phyloP scores from a whole-genome alignment of 2,329 filamentous ascomycete genomes.

The Fusarium subtropicale region DNA sequence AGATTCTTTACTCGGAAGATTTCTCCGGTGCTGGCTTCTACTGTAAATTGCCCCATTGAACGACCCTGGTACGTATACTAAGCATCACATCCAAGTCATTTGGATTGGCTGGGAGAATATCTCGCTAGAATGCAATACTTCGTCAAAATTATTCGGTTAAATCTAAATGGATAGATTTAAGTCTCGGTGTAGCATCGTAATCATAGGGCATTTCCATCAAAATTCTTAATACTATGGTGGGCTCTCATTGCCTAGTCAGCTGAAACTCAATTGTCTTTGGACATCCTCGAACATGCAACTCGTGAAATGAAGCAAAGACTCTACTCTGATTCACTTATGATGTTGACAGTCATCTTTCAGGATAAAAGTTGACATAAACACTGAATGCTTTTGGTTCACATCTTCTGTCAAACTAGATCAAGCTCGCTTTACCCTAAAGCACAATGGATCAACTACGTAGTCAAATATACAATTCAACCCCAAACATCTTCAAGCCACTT shows the following conservation, averaged over 20 bases:
- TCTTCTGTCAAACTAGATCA: not conserved
- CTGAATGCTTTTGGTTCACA: not conserved
- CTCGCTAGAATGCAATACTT: not conserved
- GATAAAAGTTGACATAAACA: not conserved
- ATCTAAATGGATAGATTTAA: not conserved
- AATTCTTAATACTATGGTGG: not conserved
- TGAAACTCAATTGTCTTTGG: too few species aligned
- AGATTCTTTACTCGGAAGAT: constrained; percentile 5
- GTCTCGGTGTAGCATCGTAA: not conserved
- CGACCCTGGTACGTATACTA: not conserved
- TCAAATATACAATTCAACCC: constrained; percentile 49
- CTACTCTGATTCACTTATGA: too few species aligned
- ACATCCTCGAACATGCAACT: too few species aligned
- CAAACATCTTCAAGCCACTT: constrained; percentile 68
- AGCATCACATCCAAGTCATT: not conserved
- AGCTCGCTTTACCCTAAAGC: not conserved
- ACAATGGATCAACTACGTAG: not conserved
- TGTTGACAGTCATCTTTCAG: not conserved
- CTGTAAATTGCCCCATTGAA: not conserved
- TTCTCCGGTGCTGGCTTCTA: not conserved
- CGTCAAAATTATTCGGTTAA: constrained; percentile 1
- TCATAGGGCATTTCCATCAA: not conserved
- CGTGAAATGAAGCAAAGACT: too few species aligned
- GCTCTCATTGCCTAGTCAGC: not conserved
- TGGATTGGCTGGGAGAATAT: constrained; percentile 11